Base-by-base conservation (phyloP, 2,329 filamentous ascomycete species). In the Paramyrothecium roridum region DNA sequence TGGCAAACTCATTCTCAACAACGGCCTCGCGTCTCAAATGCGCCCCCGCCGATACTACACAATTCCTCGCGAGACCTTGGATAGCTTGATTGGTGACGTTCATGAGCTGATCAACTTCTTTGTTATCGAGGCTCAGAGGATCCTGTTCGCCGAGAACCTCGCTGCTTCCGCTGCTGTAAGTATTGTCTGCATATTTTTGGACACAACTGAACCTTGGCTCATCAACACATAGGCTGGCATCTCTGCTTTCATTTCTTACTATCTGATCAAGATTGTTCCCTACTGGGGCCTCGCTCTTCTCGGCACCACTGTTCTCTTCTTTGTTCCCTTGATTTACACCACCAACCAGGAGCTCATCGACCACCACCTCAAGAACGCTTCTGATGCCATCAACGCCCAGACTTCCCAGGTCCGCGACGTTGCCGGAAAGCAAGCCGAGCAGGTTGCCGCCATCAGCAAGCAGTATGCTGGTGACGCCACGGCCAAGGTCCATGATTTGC, bases 31-130 rank as follows among this genome's bases (percentile, higher is more conserved):
- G 56, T 84, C 84, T 52, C 86, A 88, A 71, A 70, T 89, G 64
- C 83, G 86, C 62, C 86, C 86, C 53, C 82, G 80, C 69, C 80
- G 81, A 69, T 89, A 89, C 75, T 87, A 86, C 71, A 87, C 84
- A 6, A 71, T 89, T 46, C 80, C 86, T 11, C 80, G 81, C 61
- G 81, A 86, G 62, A 84, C 83, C 8, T 71, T 89, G 43, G 83
- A 89, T 63, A 70, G 73, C 55, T 62, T 86, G 60, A 81, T 87
- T 63, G 83, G 83, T 55, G 86, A 89, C 61, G 75, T 85, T 45
- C 82, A 88, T 65, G 86, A 89, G 72, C 79, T 89, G 57, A 71
- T 86, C 73, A 89, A 89, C 79, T 89, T 89, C 71, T 85, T 89
- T 63, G 78, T 88, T 58, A 87, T 89, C 55, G 87, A 89, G 75